Evolutionary conservation across 2,329 filamentous ascomycete genomes (phyloP), one percentile per base, ranked within the genome.

Genomic region (Penicillium corylophilum): DNA sequence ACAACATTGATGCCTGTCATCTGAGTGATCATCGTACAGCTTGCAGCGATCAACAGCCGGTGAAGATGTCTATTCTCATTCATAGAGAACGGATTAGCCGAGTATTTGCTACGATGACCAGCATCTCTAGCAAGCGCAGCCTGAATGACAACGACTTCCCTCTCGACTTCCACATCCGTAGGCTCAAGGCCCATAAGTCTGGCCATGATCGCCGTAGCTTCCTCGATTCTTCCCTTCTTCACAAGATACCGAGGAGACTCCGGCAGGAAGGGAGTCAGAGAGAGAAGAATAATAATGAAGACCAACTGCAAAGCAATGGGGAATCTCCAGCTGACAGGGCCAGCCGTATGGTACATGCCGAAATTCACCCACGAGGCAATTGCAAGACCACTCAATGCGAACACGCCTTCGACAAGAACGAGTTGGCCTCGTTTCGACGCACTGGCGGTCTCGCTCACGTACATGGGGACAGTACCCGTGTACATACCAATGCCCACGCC

Each of bases 381-480:
- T 6, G 31, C 31, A 7, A 35, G 31, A 16, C 31, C 31, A 35
- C 31, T 35, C 6, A 35, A 35, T 9, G 31, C 31, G 36, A 57
- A 57, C 13, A 48, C 46, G 13, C 50, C 53, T 28, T 57, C 48
- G 5, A 49, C 38, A 3, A 51, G 29, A 12, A 57, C 50, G 4
- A 50, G 41, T 10, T 41, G 53, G 4, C 55, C 55, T 22, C 55
- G 53, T 15, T 50, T 51, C 5, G 28, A 7, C 13, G 53, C 41
- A 43, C 33, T 45, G 20, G 51, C 38, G 6, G 40, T 46, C 35
- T 57, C 55, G 20, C 47, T 46, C 43, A 55, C 51, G 18, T 50
- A 57, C 48, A 55, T 57, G 4, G 55, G 55, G 23, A 55, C 46
- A 22, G 55, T 57, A 16, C 44, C 48, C 5, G 55, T 57, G 33